Percentiles rank a stretch among this genome's conserved stretches.
phyloP scores from a whole-genome alignment of 2,329 filamentous ascomycete genomes.

The Talaromyces sp. region DNA sequence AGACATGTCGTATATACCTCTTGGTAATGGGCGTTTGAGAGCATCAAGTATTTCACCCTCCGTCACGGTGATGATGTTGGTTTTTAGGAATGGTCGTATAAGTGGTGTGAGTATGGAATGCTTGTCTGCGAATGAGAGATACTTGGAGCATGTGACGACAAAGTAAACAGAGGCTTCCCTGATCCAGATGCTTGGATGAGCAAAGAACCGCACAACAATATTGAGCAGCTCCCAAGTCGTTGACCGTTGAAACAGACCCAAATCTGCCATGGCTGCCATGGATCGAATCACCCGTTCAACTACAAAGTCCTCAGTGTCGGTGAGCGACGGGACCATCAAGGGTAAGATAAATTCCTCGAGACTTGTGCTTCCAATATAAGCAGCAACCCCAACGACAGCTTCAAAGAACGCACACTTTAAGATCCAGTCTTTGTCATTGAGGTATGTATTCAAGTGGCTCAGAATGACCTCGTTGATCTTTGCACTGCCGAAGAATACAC shows the following conservation, averaged over 20 bases:
- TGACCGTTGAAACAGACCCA: slow-evolving; percentile 80
- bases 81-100: slow-evolving; percentile 76
- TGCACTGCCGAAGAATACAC: slow-evolving; percentile 90
- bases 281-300: slow-evolving; percentile 87
- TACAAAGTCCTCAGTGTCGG: slow-evolving; percentile 90
- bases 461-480: slow-evolving; percentile 94
- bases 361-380: slow-evolving; percentile 82
- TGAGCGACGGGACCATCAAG: slow-evolving; percentile 90
- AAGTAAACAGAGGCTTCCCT: slow-evolving; percentile 85
- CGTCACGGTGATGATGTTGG: slow-evolving; percentile 64
- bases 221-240: slow-evolving; percentile 87
- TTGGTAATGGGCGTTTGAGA: slow-evolving; percentile 75
- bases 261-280: slow-evolving; percentile 78
- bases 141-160: slow-evolving; percentile 70
- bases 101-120: slow-evolving; percentile 80
- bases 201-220: slow-evolving; percentile 76
- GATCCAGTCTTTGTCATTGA: slow-evolving; percentile 96
- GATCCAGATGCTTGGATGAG: slow-evolving; percentile 95
- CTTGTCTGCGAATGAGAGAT: slow-evolving; percentile 73
- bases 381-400: slow-evolving; percentile 85
- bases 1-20: slow-evolving; percentile 79
- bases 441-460: slow-evolving; percentile 92
- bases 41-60: slow-evolving; percentile 75
- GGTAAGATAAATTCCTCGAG: slow-evolving; percentile 94
- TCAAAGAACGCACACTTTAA: slow-evolving; percentile 96